phyloP scores from a whole-genome alignment of 495 filamentous ascomycete species.

The Margaritispora aquatica region DNA sequence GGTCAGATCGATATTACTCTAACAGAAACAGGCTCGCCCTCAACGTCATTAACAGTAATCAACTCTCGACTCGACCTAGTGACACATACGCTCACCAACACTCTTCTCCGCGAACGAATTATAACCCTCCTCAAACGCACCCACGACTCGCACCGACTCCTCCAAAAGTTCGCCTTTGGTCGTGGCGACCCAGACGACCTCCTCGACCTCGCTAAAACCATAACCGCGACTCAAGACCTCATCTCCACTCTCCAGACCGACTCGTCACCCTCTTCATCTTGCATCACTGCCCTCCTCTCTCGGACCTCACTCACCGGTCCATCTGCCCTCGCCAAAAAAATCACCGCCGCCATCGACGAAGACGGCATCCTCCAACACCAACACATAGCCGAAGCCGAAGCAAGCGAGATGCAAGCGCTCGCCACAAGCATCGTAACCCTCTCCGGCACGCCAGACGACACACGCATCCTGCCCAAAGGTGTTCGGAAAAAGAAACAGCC shows the following conservation, averaged over 20 bases:
- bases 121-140: slow-evolving; percentile 62
- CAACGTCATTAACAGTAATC: slow-evolving; percentile 74
- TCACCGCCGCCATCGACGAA: slow-evolving; percentile 81
- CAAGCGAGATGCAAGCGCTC: slow-evolving; percentile 57
- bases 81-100: slow-evolving; percentile 56
- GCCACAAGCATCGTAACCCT: slow-evolving; percentile 59
- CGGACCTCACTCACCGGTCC: slow-evolving; percentile 68
- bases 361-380: slow-evolving; percentile 80
- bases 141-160: slow-evolving; percentile 80
- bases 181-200: slow-evolving; percentile 94
- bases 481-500: slow-evolving; percentile 33
- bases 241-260: slow-evolving; percentile 29
- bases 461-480: slow-evolving; percentile 34
- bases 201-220: slow-evolving; percentile 71
- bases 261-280: slow-evolving; percentile 20
- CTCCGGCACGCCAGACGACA: slow-evolving; percentile 41
- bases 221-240: slow-evolving; percentile 70
- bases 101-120: slow-evolving; percentile 60
- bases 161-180: slow-evolving; percentile 89
- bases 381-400: slow-evolving; percentile 63
- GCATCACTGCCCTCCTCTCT: slow-evolving; percentile 46
- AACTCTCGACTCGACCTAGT: slow-evolving; percentile 79
- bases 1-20: slow-evolving; percentile 5
- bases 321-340: slow-evolving; percentile 57
- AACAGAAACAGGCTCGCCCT: slow-evolving; percentile 50